These are phyloP conservation scores for Mucor ambiguus DNA, from an alignment of 371 early-diverging fungal species.

Conservation along the genomic window DNA sequence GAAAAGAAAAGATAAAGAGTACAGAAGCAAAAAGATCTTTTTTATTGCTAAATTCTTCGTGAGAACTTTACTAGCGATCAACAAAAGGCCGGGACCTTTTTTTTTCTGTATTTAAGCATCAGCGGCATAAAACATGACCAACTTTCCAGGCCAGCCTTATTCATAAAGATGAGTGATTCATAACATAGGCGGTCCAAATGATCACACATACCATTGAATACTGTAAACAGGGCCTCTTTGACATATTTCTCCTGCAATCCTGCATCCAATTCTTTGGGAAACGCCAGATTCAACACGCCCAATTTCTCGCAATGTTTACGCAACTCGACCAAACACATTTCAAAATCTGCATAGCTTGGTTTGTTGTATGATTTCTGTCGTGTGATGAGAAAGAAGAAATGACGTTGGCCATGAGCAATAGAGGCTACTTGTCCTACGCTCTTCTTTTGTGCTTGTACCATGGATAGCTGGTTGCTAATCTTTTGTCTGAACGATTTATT, in stretches of 20 bases:
- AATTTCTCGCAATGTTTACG: conserved; percentile 29
- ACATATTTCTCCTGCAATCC: conserved; percentile 38
- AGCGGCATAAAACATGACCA: conserved; percentile 27
- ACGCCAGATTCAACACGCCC: conserved; percentile 28
- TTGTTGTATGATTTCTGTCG: conserved; percentile 35
- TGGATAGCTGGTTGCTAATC: conserved; percentile 22
- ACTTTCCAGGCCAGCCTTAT: conserved; percentile 39
- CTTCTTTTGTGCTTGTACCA: conserved; percentile 34
- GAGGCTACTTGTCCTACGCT: conserved; percentile 34
- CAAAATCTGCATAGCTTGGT: conserved; percentile 29
- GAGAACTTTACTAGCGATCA: not conserved
- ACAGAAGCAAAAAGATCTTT: not conserved
- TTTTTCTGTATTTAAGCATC: not conserved
- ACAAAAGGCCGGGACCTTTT: not conserved
- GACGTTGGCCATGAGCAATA: conserved; percentile 17
- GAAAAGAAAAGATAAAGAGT: not conserved
- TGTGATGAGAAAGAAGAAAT: conserved; percentile 36
- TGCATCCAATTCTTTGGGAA: conserved; percentile 31
- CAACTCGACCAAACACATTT: conserved; percentile 33
- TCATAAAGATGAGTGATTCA: not conserved
- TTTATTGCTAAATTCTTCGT: not conserved
- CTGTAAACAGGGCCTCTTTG: conserved; percentile 33
- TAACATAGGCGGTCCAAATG: not conserved
- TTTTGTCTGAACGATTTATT: conserved; percentile 35
- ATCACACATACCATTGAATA: conserved; percentile 23